Evolutionary conservation across 371 early-diverging fungal species (phyloP).

Genomic region (Mucor circinelloides): DNA sequence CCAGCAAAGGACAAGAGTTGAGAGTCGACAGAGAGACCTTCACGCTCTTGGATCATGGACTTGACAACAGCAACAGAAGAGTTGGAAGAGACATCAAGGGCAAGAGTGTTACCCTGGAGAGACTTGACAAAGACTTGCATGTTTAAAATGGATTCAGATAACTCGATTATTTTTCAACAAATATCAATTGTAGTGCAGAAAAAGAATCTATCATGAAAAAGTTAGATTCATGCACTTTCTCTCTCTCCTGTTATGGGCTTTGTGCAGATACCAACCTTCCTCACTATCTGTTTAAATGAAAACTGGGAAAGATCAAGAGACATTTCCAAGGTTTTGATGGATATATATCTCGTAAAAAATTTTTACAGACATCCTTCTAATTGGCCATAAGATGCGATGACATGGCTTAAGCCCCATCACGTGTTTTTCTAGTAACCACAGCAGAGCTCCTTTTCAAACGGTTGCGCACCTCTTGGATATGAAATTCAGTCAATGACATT

Average conservation of each 20-base stretch:
- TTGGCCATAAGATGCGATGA: not conserved
- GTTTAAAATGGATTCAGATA: constrained; percentile 32
- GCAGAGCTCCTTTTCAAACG: not conserved
- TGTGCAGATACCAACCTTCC: constrained; percentile 24
- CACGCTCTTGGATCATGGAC: constrained; percentile 89
- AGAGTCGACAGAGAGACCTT: constrained; percentile 90
- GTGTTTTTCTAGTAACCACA: not conserved
- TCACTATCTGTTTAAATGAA: constrained; percentile 37
- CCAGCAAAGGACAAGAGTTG: constrained; percentile 94
- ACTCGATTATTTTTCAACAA: constrained; percentile 44
- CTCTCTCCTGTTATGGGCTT: not conserved
- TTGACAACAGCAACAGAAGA: constrained; percentile 86
- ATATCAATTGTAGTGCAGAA: constrained; percentile 23
- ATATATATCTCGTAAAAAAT: constrained; percentile 9
- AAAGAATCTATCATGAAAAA: constrained; percentile 26
- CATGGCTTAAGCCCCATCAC: constrained; percentile 1
- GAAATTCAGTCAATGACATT: not conserved
- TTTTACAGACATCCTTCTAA: constrained; percentile 1
- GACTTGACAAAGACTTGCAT: constrained; percentile 93
- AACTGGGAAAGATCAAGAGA: constrained; percentile 19
- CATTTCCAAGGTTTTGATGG: not conserved
- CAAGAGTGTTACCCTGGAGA: constrained; percentile 84
- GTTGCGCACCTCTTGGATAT: not conserved
- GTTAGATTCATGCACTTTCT: not conserved
- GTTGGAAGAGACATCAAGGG: constrained; percentile 75